phyloP scores from a whole-genome alignment of 768 basidiomycete genomes.

The Lactarius psammicola region DNA sequence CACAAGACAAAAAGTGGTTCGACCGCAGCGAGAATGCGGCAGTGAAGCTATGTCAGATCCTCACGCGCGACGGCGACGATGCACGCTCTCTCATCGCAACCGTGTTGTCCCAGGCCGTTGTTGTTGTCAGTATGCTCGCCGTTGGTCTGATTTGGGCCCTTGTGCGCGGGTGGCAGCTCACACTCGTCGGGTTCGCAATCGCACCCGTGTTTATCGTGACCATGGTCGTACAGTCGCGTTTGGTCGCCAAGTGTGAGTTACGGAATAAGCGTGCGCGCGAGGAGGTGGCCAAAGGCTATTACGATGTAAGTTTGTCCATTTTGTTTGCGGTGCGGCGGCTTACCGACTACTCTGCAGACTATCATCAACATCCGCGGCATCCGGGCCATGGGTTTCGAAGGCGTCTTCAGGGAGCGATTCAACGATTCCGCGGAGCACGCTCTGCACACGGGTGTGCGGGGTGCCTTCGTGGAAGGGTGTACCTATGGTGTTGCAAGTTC shows the following conservation, averaged over 20 bases:
- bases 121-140: conserved; percentile 76
- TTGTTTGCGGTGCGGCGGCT: conserved; percentile 7
- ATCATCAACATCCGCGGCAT: conserved; percentile 85
- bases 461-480: conserved; percentile 87
- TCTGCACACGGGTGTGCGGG: conserved; percentile 62
- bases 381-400: conserved; percentile 80
- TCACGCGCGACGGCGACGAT: conserved; percentile 91
- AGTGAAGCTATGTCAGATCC: conserved; percentile 60
- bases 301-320: conserved; percentile 57
- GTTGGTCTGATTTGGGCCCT: conserved; percentile 90
- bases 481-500: conserved; percentile 78
- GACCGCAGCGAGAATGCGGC: conserved; percentile 64
- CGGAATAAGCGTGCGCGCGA: conserved; percentile 86
- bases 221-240: conserved; percentile 71
- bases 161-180: conserved; percentile 86
- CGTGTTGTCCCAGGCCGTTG: conserved; percentile 67
- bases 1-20: conserved; percentile 87
- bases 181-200: conserved; percentile 83
- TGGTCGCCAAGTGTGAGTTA: conserved; percentile 69
- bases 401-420: conserved; percentile 68
- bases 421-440: conserved; percentile 60
- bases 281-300: conserved; percentile 79
- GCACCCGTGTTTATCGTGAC: conserved; percentile 77
- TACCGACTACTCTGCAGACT: conserved; percentile 41
- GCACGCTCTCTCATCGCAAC: conserved; percentile 72